These are phyloP conservation scores for Colletotrichum sp. DNA, from an alignment of 2,329 filamentous ascomycete species.

Conservation along the genomic window DNA sequence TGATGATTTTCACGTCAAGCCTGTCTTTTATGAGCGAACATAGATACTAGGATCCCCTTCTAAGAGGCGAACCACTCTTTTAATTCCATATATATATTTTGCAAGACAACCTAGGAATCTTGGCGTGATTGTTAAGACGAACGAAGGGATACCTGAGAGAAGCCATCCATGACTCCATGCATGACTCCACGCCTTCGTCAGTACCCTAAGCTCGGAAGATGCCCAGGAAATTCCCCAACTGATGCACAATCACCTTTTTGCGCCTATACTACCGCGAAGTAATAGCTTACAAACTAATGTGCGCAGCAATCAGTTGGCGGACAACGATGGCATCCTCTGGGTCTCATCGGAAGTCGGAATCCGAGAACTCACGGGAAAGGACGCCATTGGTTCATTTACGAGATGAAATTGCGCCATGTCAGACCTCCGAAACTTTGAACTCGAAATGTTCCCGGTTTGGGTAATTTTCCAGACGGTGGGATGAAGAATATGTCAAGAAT, in stretches of 20 bases:
- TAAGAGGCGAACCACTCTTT: neutral
- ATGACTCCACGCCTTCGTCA: neutral
- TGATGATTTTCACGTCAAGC: neutral
- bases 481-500: neutral
- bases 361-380: neutral
- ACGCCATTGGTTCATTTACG: neutral
- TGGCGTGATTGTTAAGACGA: neutral
- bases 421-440: neutral
- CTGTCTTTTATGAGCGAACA: neutral
- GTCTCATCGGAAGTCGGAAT: neutral
- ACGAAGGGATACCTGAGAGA: neutral
- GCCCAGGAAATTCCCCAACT: accelerated
- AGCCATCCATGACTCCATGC: neutral
- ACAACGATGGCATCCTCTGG: neutral
- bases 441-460: neutral
- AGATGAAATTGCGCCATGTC: neutral
- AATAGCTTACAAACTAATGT: neutral
- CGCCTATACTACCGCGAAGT: neutral
- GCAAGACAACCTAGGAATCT: neutral
- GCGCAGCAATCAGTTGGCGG: neutral
- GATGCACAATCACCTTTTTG: accelerated
- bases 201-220: neutral
- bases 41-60: neutral
- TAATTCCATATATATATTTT: neutral
- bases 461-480: neutral